Conservation (phyloP, 2,329 filamentous ascomycete genomes). For the Pyrenophora teres region DNA sequence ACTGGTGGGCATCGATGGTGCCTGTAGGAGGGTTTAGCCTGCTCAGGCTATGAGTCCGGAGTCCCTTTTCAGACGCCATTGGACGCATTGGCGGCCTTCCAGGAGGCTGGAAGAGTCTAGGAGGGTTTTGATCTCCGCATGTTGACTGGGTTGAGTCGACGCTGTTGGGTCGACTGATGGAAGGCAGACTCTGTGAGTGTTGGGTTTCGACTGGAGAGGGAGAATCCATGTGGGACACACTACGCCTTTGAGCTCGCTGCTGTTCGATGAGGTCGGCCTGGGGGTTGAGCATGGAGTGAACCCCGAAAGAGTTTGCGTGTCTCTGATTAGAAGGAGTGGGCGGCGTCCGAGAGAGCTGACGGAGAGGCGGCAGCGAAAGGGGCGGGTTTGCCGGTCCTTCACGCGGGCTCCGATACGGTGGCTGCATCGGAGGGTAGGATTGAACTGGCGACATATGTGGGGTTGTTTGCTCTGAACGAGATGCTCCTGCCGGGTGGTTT, state of each 20-base stretch:
- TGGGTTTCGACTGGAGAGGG: slow-evolving; percentile 46
- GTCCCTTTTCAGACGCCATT: slow-evolving; percentile 62
- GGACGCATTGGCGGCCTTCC: slow-evolving; percentile 48
- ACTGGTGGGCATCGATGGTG: slow-evolving; percentile 56
- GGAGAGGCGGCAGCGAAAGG: slow-evolving; percentile 41
- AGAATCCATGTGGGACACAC: slow-evolving; percentile 52
- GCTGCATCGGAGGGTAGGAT: slow-evolving; percentile 32
- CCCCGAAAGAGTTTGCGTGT: slow-evolving; percentile 45
- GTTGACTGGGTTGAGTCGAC: slow-evolving; percentile 41
- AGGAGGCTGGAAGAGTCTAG: slow-evolving; percentile 33
- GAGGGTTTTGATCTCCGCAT: slow-evolving; percentile 29
- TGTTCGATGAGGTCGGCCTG: slow-evolving; percentile 43
- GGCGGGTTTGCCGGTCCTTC: slow-evolving; percentile 22
- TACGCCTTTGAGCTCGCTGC: slow-evolving; percentile 45
- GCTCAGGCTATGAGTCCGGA: slow-evolving; percentile 58
- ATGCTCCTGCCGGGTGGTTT: slow-evolving; percentile 25
- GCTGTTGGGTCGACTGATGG: slow-evolving; percentile 44
- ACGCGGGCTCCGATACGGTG: slow-evolving; percentile 28
- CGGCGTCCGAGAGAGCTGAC: slow-evolving; percentile 43
- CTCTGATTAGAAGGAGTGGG: slow-evolving; percentile 40
- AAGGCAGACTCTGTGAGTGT: slow-evolving; percentile 39
- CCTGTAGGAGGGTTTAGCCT: slow-evolving; percentile 50
- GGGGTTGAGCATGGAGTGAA: slow-evolving; percentile 55
- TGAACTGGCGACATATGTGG: slow-evolving; percentile 38
- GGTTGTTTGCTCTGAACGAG: slow-evolving; percentile 32